These are phyloP conservation scores for Bruguiera hainesii DNA, from an alignment of 441 rosid species.

Conservation along the genomic window DNA sequence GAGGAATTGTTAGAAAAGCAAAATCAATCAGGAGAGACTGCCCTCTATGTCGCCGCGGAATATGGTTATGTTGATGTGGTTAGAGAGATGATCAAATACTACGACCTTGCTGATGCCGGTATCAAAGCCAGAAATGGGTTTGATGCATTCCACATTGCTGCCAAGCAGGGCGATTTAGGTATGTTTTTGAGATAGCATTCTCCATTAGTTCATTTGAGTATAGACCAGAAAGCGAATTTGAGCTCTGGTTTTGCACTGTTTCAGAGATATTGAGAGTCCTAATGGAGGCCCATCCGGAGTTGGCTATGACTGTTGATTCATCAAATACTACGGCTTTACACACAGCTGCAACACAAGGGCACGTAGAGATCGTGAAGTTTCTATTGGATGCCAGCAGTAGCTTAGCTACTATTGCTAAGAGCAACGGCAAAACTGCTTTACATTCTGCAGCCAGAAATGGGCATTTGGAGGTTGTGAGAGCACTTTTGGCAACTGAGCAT, in stretches of 20 bases:
- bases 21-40: conserved; percentile 86
- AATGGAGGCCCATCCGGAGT: conserved; percentile 70
- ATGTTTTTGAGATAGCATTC: conserved; percentile 5
- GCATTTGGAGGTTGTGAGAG: conserved; percentile 62
- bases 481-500: conserved; percentile 59
- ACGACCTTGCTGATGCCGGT: conserved; percentile 65
- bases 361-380: conserved; percentile 55
- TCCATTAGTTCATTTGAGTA: background rate
- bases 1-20: conserved; percentile 55
- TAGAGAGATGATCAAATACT: conserved; percentile 67
- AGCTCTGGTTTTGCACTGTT: conserved; percentile 15
- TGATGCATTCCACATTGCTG: conserved; percentile 95
- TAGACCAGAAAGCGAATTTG: background rate
- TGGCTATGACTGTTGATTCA: conserved; percentile 83
- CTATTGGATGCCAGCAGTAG: conserved; percentile 63
- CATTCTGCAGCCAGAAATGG: conserved; percentile 95
- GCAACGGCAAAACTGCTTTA: conserved; percentile 84
- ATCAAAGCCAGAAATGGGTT: conserved; percentile 91
- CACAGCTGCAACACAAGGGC: conserved; percentile 90
- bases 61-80: conserved; percentile 69
- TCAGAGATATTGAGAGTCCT: conserved; percentile 62
- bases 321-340: conserved; percentile 79
- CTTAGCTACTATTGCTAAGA: conserved; percentile 68
- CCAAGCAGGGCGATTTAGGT: conserved; percentile 93
- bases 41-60: conserved; percentile 83